These are phyloP conservation scores for Pichia ethanolica DNA, from an alignment of 805 yeast genomes.

Conservation along the genomic window DNA sequence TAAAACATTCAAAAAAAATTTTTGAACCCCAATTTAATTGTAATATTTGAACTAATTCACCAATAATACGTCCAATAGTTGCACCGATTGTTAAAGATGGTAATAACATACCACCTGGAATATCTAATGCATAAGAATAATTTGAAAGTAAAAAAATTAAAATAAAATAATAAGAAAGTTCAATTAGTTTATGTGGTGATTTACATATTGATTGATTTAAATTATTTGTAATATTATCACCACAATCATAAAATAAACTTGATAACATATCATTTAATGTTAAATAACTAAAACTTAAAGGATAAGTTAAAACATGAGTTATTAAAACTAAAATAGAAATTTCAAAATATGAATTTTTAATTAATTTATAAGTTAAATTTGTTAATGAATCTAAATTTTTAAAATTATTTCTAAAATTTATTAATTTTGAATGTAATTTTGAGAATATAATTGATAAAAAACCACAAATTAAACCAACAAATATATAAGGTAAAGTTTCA, in stretches of 20 bases:
- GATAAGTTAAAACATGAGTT: slow-evolving; percentile 51
- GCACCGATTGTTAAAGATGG: slow-evolving; percentile 62
- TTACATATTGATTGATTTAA: slow-evolving; percentile 14
- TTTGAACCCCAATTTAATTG: slow-evolving; percentile 37
- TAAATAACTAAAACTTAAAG: slow-evolving; percentile 36
- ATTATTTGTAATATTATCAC: slow-evolving; percentile 2
- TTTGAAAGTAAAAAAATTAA: slow-evolving; percentile 44
- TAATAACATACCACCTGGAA: slow-evolving; percentile 64
- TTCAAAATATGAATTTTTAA: slow-evolving; percentile 1
- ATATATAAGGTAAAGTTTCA: slow-evolving; percentile 66
- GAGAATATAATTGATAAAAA: slow-evolving; percentile 50
- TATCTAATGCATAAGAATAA: slow-evolving; percentile 58
- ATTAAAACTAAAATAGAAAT: slow-evolving; percentile 27
- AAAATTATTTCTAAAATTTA: slow-evolving; percentile 24
- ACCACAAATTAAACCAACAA: slow-evolving; percentile 68
- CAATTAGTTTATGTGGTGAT: slow-evolving; percentile 31
- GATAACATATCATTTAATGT: slow-evolving; percentile 51
- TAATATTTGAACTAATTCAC: slow-evolving; percentile 41
- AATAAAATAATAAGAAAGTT: slow-evolving; percentile 11
- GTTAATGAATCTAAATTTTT: not conserved
- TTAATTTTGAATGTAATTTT: slow-evolving; percentile 38
- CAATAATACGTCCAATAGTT: slow-evolving; percentile 47
- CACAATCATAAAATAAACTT: slow-evolving; percentile 66
- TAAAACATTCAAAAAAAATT: slow-evolving; percentile 34
- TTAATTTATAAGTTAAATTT: not conserved